phyloP scores from a whole-genome alignment of 2,329 filamentous ascomycete genomes.

The Didymella pinodella region DNA sequence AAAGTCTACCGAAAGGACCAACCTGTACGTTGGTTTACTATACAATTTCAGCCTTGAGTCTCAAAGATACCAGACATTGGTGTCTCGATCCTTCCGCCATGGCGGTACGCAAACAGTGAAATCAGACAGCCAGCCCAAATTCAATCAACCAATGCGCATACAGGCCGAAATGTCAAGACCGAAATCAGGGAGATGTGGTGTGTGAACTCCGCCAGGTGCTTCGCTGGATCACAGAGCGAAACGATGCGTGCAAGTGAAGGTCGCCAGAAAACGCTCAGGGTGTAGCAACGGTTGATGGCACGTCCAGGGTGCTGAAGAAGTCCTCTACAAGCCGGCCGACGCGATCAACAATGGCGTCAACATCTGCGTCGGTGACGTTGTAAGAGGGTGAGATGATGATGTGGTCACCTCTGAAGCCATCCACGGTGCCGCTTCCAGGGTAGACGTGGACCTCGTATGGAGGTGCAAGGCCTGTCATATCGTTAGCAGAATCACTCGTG shows the following conservation, averaged over 20 bases:
- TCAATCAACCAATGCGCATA: not conserved
- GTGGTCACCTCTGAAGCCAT: conserved; percentile 70
- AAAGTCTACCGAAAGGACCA: not conserved
- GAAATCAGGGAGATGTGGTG: not conserved
- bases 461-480: conserved; percentile 48
- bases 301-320: conserved; percentile 46
- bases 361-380: conserved; percentile 65
- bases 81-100: not conserved
- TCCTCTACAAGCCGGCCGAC: conserved; percentile 62
- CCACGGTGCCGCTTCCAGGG: conserved; percentile 68
- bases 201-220: not conserved
- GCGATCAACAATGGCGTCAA: conserved; percentile 63
- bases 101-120: not conserved
- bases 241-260: not conserved
- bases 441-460: conserved; percentile 67
- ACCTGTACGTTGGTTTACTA: not conserved
- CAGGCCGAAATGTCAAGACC: not conserved
- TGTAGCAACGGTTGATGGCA: not conserved
- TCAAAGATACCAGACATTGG: not conserved
- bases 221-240: not conserved
- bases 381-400: conserved; percentile 74
- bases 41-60: not conserved
- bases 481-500: conserved; percentile 6
- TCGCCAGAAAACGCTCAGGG: conserved; percentile 1
- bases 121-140: conserved; percentile 18